Evolutionary conservation across 192 early-diverging fungal genomes (phyloP).

Genomic region (Backusella mclennaniae): DNA sequence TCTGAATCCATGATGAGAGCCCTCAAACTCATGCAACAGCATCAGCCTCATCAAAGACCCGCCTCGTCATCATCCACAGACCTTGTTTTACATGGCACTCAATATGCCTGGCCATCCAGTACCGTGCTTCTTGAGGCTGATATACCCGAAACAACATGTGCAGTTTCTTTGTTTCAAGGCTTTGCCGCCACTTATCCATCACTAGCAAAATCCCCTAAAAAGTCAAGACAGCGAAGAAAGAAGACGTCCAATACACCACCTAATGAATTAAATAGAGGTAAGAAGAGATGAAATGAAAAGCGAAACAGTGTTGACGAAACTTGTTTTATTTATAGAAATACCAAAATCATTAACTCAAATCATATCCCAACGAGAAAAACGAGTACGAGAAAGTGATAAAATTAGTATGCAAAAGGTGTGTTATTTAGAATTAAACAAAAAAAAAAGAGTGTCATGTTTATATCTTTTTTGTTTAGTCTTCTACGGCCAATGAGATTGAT

Average conservation of each 20-base stretch:
- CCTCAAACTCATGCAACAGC: conserved; percentile 48
- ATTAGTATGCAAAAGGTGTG: conserved; percentile 49
- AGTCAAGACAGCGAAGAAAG: conserved; percentile 13
- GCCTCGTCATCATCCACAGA: background rate
- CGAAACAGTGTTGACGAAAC: background rate
- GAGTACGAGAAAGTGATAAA: conserved; percentile 50
- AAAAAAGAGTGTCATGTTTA: background rate
- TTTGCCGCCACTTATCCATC: conserved; percentile 54
- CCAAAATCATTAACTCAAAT: conserved; percentile 40
- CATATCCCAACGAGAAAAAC: conserved; percentile 48
- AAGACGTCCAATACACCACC: conserved; percentile 5
- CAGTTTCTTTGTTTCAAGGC: conserved; percentile 56
- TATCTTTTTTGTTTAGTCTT: conserved; percentile 27
- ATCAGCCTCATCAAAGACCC: conserved; percentile 9
- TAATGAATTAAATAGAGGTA: conserved; percentile 7
- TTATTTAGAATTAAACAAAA: background rate
- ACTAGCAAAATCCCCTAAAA: conserved; percentile 13
- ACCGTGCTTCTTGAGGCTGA: conserved; percentile 42
- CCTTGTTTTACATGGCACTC: conserved; percentile 10
- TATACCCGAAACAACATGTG: conserved; percentile 51
- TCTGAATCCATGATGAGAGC: conserved; percentile 54
- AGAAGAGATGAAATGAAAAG: too few relatives aligned
- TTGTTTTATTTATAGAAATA: background rate
- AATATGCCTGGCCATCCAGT: conserved; percentile 32
- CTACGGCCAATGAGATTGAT: conserved; percentile 41